A percentile compares a stretch with the other conserved stretches of the same genome.
These are phyloP conservation scores for Diaporthe helianthi DNA, from an alignment of 2,329 filamentous ascomycete species.

Conservation along the genomic window DNA sequence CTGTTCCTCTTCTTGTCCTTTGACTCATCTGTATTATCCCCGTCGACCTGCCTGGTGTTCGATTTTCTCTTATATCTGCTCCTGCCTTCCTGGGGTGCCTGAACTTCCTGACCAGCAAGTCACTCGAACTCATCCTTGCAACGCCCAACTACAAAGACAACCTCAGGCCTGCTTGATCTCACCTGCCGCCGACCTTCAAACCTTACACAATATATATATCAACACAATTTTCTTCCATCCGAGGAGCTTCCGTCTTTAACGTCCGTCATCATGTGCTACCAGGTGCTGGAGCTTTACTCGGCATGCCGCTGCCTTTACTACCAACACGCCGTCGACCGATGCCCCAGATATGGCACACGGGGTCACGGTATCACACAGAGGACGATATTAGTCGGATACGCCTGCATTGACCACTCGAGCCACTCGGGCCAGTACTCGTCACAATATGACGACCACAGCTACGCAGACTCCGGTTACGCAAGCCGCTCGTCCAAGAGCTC, in stretches of 20 bases:
- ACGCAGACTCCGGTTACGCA: constrained; percentile 63
- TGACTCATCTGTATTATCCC: constrained; percentile 32
- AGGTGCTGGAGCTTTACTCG: constrained; percentile 84
- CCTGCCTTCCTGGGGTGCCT: constrained; percentile 24
- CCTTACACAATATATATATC: constrained; percentile 36
- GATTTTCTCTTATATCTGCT: constrained; percentile 21
- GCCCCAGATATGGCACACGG: constrained; percentile 74
- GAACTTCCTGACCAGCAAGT: constrained; percentile 23
- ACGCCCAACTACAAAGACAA: constrained; percentile 5
- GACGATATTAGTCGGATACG: constrained; percentile 82
- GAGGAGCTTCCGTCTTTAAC: constrained; percentile 36
- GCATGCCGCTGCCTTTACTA: constrained; percentile 90
- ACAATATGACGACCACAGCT: constrained; percentile 47
- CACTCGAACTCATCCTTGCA: constrained; percentile 24
- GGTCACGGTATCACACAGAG: constrained; percentile 77
- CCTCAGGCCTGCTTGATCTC: constrained; percentile 24
- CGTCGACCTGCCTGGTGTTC: constrained; percentile 27
- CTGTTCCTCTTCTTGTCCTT: constrained; percentile 29
- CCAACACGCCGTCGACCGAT: constrained; percentile 85
- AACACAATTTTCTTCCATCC: constrained; percentile 35
- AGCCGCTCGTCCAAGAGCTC: constrained; percentile 56
- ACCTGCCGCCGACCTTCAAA: constrained; percentile 37
- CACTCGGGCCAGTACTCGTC: constrained; percentile 46
- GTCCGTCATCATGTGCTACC: constrained; percentile 77
- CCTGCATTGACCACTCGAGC: constrained; percentile 66